Percentiles rank a stretch among this genome's conserved stretches.
Evolutionary conservation across 257 asterid species (phyloP).

Genomic region (Haberlea rhodopensis): DNA sequence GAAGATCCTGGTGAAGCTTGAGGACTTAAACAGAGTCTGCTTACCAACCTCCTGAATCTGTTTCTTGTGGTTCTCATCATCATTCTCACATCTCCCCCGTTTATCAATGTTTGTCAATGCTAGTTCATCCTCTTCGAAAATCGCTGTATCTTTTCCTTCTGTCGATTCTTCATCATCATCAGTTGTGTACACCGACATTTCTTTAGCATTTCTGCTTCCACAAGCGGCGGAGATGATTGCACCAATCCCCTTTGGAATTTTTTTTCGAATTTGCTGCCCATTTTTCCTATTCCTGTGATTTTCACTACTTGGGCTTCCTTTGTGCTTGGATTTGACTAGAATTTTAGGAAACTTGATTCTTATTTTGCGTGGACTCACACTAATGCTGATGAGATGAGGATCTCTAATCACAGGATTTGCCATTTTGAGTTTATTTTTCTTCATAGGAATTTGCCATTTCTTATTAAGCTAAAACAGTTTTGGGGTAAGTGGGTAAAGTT

Average conservation of each 20-base stretch:
- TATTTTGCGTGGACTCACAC: conserved; percentile 1
- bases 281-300: conserved; percentile 16
- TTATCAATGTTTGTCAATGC: not conserved
- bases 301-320: conserved; percentile 19
- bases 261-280: conserved; percentile 6
- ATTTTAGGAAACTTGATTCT: not conserved
- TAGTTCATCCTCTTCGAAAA: not conserved
- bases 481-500: conserved; percentile 26
- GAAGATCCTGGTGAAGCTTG: conserved; percentile 27
- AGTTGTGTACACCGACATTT: not conserved
- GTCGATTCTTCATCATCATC: not conserved
- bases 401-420: conserved; percentile 3
- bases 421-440: not conserved
- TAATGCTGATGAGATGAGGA: not conserved
- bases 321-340: conserved; percentile 13
- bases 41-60: not conserved
- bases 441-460: conserved; percentile 9
- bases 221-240: conserved; percentile 32
- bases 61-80: not conserved
- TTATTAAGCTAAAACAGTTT: conserved; percentile 2
- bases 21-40: not conserved
- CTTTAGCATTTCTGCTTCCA: conserved; percentile 23
- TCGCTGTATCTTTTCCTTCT: not conserved
- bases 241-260: conserved; percentile 25
- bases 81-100: not conserved